These are phyloP conservation scores for Phaeotremella skinneri DNA, from an alignment of 768 basidiomycete species.

Conservation along the genomic window DNA sequence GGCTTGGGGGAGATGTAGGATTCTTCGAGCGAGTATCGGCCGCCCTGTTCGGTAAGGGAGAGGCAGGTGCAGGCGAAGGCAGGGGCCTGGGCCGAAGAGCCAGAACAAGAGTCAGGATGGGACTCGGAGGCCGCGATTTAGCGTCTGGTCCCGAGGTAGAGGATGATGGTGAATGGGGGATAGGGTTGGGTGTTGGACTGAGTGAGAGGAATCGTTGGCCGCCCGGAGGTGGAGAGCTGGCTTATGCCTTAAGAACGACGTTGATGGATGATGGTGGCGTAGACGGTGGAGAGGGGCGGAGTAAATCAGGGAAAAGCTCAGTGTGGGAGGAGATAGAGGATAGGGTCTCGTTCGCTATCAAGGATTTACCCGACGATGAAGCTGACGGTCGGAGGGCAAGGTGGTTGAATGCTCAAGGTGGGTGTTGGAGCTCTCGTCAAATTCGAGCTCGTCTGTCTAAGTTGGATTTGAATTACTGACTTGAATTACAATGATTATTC, in stretches of 20 bases:
- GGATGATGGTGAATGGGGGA: slow-evolving; percentile 55
- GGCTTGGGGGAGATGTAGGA: slow-evolving; percentile 44
- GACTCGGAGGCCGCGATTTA: slow-evolving; percentile 22
- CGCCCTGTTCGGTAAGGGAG: slow-evolving; percentile 72
- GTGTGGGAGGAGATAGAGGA: slow-evolving; percentile 49
- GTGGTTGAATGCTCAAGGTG: slow-evolving; percentile 80
- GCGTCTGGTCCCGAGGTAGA: slow-evolving; percentile 45
- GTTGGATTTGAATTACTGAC: not conserved
- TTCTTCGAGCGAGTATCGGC: slow-evolving; percentile 68
- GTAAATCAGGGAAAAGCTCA: slow-evolving; percentile 23
- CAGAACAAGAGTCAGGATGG: slow-evolving; percentile 43
- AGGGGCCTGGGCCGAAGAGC: slow-evolving; percentile 41
- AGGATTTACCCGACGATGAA: slow-evolving; percentile 60
- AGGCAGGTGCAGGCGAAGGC: slow-evolving; percentile 51
- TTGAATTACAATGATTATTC: no score
- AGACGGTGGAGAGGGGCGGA: slow-evolving; percentile 14
- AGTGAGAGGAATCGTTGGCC: slow-evolving; percentile 78
- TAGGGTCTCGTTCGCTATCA: slow-evolving; percentile 74
- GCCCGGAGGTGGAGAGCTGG: slow-evolving; percentile 77
- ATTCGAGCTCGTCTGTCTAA: not conserved
- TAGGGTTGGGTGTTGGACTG: slow-evolving; percentile 72
- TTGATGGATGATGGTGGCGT: slow-evolving; percentile 74
- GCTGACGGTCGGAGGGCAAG: slow-evolving; percentile 63
- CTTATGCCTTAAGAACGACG: slow-evolving; percentile 77
- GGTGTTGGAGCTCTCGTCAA: slow-evolving; percentile 45